Base-by-base conservation (phyloP, 2,329 filamentous ascomycete genomes). In the Hypoxylon sp. region DNA sequence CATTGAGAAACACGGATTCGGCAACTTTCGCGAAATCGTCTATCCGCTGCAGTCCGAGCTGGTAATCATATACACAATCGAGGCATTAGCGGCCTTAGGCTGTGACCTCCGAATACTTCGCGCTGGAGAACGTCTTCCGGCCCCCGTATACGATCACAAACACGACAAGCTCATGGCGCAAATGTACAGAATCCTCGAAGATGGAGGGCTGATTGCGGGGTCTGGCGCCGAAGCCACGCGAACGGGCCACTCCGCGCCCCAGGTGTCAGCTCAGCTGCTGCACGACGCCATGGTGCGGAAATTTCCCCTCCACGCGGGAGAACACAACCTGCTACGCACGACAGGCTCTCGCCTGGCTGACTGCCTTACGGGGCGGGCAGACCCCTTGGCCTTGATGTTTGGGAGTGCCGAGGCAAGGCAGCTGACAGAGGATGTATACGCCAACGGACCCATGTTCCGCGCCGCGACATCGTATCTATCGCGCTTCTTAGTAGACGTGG, bases 351-450 rank as follows among this genome's bases (percentile, higher is more conserved):
- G 72, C 6, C 74, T 85, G 0, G 81, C 82, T 1, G 76, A 79
- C 0, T 82, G 79, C 55, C 74, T 86, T 0, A 72, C 71, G 0
- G 83, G 83, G 0, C 60, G 69, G 1, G 69, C 66, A 0, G 81
- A 85, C 51, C 76, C 78, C 3, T 42, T 85, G 0, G 63, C 74
- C 1, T 57, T 85, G 1, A 68, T 85, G 1, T 85, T 85, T 49
- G 76, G 77, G 5, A 40, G 27, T 44, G 55, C 50, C 3, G 40
- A 64, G 0, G 76, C 74, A 33, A 65, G 66, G 8, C 61, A 71
- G 2, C 74, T 73, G 8, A 70, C 83, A 0, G 79, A 77, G 13
- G 78, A 81, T 22, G 73, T 82, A 0, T 85, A 84, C 59, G 69
- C 70, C 0, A 74, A 72, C n/a, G 73, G 73, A 6, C 77, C 75